Evolutionary conservation across 352 stramenopile species (phyloP), one percentile per base, ranked within the genome.

Genomic region (Globisporangium irregulare): DNA sequence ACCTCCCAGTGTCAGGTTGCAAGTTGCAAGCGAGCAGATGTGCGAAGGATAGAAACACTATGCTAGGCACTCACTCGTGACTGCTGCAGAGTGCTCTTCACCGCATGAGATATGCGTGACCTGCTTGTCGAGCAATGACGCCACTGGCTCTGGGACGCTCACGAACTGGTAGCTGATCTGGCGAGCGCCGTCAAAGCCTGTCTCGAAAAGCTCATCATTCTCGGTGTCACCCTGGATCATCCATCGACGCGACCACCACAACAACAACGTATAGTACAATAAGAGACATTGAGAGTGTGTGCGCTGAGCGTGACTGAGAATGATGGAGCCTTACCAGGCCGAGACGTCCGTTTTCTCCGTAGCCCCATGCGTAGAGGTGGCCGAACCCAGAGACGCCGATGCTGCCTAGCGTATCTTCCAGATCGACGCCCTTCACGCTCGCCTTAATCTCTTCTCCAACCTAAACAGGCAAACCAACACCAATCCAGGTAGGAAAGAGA

Each of bases 131-230:
- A 91, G 70, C 1, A 93, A 70, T 9, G 82, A 66, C 0, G 73
- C 61, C 32, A 93, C 78, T 3, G 84, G 66, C 62, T 90, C 80
- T 0, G 83, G 78, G 2, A 70, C 68, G 46, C 69, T 57, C 10
- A 89, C 79, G 55, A 78, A 89, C 60, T 90, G 85, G 66, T 91
- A 93, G 59, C 75, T 89, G 48, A 77, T 90, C 54, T 93, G 81
- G 2, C 83, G 78, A 29, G 73, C 78, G 15, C 81, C 77, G 43
- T 93, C 85, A 64, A 91, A 93, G 27, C 82, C 82, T 1, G 79
- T 76, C 36, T 88, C 72, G 68, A 91, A 93, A 50, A 91, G 29
- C 34, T 66, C 63, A 12, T 93, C 83, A 59, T 91, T 90, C 41
- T 93, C 83, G 9, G 81, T 79, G 27, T 93, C 85, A 4, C 83